These are phyloP conservation scores for Podaxis sp. DNA, from an alignment of 768 basidiomycete genomes.

Conservation along the genomic window DNA sequence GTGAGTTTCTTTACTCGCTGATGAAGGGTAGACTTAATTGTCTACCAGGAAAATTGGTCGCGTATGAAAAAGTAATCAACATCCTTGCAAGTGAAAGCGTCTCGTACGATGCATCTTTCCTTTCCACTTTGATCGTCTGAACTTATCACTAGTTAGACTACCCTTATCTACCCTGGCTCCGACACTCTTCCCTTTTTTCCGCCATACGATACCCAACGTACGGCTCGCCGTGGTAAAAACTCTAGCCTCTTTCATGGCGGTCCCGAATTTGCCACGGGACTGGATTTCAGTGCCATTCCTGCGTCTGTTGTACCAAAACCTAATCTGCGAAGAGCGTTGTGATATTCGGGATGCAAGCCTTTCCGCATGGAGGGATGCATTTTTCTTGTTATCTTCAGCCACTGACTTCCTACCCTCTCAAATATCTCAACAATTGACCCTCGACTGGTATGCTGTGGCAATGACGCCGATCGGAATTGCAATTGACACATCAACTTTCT, in stretches of 20 bases:
- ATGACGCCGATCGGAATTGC: constrained; percentile 89
- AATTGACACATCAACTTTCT: constrained; percentile 70
- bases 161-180: constrained; percentile 83
- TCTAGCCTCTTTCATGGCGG: constrained; percentile 81
- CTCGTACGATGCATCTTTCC: constrained; percentile 56
- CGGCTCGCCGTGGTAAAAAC: constrained; percentile 92
- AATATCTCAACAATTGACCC: constrained; percentile 56
- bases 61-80: constrained; percentile 73
- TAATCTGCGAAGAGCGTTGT: constrained; percentile 84
- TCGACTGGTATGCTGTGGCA: constrained; percentile 85
- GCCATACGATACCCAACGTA: constrained; percentile 93
- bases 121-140: neutral
- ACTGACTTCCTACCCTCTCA: constrained; percentile 51
- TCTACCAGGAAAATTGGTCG: constrained; percentile 73
- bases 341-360: constrained; percentile 81
- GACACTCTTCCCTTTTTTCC: constrained; percentile 93
- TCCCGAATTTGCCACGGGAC: constrained; percentile 67
- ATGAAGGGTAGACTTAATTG: neutral
- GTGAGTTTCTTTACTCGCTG: constrained; percentile 38
- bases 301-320: constrained; percentile 88
- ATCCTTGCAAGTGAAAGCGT: constrained; percentile 67
- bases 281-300: constrained; percentile 83
- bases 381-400: constrained; percentile 50
- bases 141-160: constrained; percentile 43
- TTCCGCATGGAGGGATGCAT: constrained; percentile 69